phyloP scores from a whole-genome alignment of 1,284 basidiomycete species.

The Rhodofomes roseus region DNA sequence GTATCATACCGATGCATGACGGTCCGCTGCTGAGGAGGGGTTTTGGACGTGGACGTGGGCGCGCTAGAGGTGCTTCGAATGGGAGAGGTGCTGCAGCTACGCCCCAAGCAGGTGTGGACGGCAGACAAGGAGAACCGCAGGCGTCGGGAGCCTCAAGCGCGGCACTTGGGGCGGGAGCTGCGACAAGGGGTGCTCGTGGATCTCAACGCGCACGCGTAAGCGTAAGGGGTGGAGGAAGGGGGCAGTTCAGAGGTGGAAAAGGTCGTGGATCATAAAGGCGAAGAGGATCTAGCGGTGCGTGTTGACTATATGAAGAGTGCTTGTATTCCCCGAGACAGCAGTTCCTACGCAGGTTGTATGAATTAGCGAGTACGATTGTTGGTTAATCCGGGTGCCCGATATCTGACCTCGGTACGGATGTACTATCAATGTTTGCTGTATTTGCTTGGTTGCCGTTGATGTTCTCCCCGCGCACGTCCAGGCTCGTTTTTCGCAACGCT shows the following conservation, averaged over 20 bases:
- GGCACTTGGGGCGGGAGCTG: neutral
- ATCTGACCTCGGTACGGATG: neutral
- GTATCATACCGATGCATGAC: neutral
- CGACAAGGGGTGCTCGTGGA: neutral
- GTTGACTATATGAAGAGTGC: neutral
- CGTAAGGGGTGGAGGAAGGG: neutral
- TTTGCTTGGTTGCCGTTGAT: neutral
- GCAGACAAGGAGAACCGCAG: neutral
- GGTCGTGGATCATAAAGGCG: neutral
- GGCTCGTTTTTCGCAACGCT: no score
- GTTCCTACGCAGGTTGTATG: neutral
- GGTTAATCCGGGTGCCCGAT: neutral
- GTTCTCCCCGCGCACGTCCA: no score
- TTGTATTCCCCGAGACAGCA: neutral
- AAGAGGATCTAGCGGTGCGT: neutral
- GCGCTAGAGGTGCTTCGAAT: neutral
- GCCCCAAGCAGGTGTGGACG: neutral
- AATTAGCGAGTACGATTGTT: neutral
- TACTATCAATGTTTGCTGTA: neutral
- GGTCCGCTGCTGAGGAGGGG: neutral
- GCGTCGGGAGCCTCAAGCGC: neutral
- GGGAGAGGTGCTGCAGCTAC: neutral
- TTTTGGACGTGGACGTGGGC: neutral
- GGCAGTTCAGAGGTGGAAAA: neutral
- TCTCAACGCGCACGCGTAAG: neutral